Evolutionary conservation across 2,329 filamentous ascomycete species (phyloP).

Genomic region (Nakataea oryzae): DNA sequence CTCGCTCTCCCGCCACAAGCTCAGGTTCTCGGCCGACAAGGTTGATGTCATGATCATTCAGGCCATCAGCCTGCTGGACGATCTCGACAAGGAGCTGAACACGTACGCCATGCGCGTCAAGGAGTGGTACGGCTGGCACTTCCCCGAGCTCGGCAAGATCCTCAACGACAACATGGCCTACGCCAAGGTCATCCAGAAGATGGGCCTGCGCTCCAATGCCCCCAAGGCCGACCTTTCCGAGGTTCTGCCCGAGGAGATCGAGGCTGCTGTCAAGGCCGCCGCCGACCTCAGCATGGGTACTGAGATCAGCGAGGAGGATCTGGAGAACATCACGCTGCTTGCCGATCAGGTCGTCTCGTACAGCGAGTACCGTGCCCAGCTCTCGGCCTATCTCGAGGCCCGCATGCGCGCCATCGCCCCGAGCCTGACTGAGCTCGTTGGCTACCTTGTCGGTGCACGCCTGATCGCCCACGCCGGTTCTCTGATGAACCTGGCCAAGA

Average conservation of each 20-base stretch:
- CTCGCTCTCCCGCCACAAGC: slow-evolving; percentile 91
- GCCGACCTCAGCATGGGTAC: slow-evolving; percentile 98
- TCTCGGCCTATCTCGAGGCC: slow-evolving; percentile 79
- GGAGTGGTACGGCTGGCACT: slow-evolving; percentile 99
- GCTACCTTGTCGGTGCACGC: slow-evolving; percentile 86
- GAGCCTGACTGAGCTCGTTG: slow-evolving; percentile 87
- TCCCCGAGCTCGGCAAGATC: slow-evolving; percentile 95
- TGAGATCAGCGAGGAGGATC: slow-evolving; percentile 85
- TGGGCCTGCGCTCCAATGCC: slow-evolving; percentile 81
- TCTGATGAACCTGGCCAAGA: slow-evolving; percentile 89
- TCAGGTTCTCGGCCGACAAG: slow-evolving; percentile 98
- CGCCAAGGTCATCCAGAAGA: slow-evolving; percentile 73
- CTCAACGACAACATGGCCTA: slow-evolving; percentile 96
- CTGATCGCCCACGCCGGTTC: slow-evolving; percentile 93
- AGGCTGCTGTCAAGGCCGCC: slow-evolving; percentile 80
- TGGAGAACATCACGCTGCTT: slow-evolving; percentile 83
- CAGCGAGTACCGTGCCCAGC: slow-evolving; percentile 79
- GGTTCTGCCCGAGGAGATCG: slow-evolving; percentile 91
- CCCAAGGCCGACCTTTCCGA: slow-evolving; percentile 71
- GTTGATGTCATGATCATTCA: slow-evolving; percentile 99
- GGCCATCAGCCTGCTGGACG: slow-evolving; percentile 85
- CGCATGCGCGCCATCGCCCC: slow-evolving; percentile 97
- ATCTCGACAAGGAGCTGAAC: slow-evolving; percentile 97
- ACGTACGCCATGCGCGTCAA: slow-evolving; percentile 98
- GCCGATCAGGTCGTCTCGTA: slow-evolving; percentile 91